These are phyloP conservation scores for Leishmania braziliensis DNA, from an alignment of 208 protist species.

Conservation along the genomic window DNA sequence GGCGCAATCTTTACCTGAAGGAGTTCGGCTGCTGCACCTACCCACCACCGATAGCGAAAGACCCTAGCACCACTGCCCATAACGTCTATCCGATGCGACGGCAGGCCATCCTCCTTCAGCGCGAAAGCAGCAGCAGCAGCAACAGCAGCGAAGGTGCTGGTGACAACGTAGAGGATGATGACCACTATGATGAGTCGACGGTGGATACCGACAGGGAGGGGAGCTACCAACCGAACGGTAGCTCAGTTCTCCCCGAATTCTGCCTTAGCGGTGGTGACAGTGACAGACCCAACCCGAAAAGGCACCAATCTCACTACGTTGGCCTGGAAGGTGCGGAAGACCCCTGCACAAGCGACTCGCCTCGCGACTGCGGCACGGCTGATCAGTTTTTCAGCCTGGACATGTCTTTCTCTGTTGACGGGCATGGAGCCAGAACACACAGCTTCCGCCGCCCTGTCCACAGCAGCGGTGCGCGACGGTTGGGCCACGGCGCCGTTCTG, in stretches of 20 bases:
- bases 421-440: background rate
- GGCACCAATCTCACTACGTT: background rate
- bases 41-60: slow-evolving; percentile 66
- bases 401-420: slow-evolving; percentile 6
- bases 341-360: background rate
- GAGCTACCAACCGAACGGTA: background rate
- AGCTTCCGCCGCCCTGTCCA: background rate
- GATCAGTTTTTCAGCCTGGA: slow-evolving; percentile 31
- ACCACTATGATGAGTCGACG: slow-evolving; percentile 9
- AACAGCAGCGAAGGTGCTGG: slow-evolving; percentile 10
- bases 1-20: slow-evolving; percentile 80
- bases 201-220: slow-evolving; percentile 15
- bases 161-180: background rate
- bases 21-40: slow-evolving; percentile 78
- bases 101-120: slow-evolving; percentile 11
- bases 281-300: background rate
- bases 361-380: background rate
- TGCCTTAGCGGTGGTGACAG: background rate
- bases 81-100: slow-evolving; percentile 30
- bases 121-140: slow-evolving; percentile 19
- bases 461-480: slow-evolving; percentile 5
- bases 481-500: slow-evolving; percentile 19
- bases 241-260: background rate
- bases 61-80: slow-evolving; percentile 52
- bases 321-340: background rate